Evolutionary conservation across 2,329 filamentous ascomycete genomes (phyloP).

Genomic region (Penicillium sp.): DNA sequence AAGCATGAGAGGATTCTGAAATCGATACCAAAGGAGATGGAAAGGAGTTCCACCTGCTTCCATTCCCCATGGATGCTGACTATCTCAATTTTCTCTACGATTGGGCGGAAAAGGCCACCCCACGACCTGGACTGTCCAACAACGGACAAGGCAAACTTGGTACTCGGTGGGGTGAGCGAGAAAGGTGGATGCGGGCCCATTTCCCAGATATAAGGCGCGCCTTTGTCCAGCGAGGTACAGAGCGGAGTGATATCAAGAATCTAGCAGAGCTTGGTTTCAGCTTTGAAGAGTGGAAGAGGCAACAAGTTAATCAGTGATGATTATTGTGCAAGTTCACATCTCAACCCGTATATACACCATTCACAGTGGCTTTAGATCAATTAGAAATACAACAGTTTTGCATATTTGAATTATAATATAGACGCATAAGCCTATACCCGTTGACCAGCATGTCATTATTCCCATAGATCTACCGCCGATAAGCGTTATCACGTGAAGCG

Average conservation of each 20-base stretch:
- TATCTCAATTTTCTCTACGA: constrained; percentile 46
- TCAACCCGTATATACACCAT: neutral
- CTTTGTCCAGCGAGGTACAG: constrained; percentile 65
- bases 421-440: neutral
- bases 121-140: constrained; percentile 41
- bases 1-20: constrained; percentile 59
- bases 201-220: constrained; percentile 68
- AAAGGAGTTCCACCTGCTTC: constrained; percentile 54
- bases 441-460: neutral
- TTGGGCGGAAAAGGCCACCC: constrained; percentile 41
- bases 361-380: neutral
- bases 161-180: constrained; percentile 67
- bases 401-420: neutral
- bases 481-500: constrained; percentile 33
- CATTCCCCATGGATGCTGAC: constrained; percentile 49
- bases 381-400: neutral
- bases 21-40: constrained; percentile 47
- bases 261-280: constrained; percentile 71
- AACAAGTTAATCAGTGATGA: constrained; percentile 14
- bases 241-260: constrained; percentile 56
- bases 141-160: constrained; percentile 62
- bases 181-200: constrained; percentile 69
- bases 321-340: neutral
- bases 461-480: constrained; percentile 15
- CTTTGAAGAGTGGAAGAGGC: constrained; percentile 46